phyloP scores from a whole-genome alignment of 768 basidiomycete genomes.

The Rhodotorula kratochvilovae region DNA sequence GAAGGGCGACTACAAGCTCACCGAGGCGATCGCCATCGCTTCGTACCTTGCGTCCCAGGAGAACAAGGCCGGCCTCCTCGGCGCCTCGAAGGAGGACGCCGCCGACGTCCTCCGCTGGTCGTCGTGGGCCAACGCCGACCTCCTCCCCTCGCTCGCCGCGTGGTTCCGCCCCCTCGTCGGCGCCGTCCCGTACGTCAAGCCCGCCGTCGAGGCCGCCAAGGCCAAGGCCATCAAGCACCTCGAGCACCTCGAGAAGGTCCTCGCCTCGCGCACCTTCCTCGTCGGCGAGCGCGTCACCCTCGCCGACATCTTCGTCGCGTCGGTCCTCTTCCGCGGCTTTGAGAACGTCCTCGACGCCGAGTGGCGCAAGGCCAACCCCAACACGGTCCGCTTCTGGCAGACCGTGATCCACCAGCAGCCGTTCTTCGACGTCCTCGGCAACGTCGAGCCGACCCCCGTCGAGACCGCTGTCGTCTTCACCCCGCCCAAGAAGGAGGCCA shows the following conservation, averaged over 20 bases:
- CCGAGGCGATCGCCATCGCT: slow-evolving; percentile 75
- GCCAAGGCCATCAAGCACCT: slow-evolving; percentile 51
- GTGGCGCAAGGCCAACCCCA: slow-evolving; percentile 63
- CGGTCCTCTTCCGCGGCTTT: slow-evolving; percentile 58
- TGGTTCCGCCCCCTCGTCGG: slow-evolving; percentile 51
- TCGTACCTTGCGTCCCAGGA: slow-evolving; percentile 48
- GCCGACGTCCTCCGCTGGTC: slow-evolving; percentile 83
- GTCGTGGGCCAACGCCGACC: slow-evolving; percentile 52
- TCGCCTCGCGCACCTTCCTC: slow-evolving; percentile 76
- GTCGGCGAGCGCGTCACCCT: slow-evolving; percentile 91
- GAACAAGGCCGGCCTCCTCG: slow-evolving; percentile 72
- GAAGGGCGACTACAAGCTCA: slow-evolving; percentile 70
- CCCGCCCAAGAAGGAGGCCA: slow-evolving; percentile 59
- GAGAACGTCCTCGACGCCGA: slow-evolving; percentile 59
- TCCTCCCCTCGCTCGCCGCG: slow-evolving; percentile 15
- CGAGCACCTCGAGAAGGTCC: slow-evolving; percentile 65
- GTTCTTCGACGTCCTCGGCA: slow-evolving; percentile 64
- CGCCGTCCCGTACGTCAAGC: slow-evolving; percentile 69
- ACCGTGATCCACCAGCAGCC: slow-evolving; percentile 80
- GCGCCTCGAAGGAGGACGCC: slow-evolving; percentile 59
- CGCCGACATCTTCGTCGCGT: slow-evolving; percentile 73
- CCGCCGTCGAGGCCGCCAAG: slow-evolving; percentile 47
- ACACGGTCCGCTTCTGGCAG: slow-evolving; percentile 77
- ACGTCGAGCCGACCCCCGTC: slow-evolving; percentile 27
- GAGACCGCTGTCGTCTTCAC: slow-evolving; percentile 40